Percentiles rank a stretch among this genome's conserved stretches.
Conservation (phyloP, 2,329 filamentous ascomycete genomes). For the Dactylellina leptospora region DNA sequence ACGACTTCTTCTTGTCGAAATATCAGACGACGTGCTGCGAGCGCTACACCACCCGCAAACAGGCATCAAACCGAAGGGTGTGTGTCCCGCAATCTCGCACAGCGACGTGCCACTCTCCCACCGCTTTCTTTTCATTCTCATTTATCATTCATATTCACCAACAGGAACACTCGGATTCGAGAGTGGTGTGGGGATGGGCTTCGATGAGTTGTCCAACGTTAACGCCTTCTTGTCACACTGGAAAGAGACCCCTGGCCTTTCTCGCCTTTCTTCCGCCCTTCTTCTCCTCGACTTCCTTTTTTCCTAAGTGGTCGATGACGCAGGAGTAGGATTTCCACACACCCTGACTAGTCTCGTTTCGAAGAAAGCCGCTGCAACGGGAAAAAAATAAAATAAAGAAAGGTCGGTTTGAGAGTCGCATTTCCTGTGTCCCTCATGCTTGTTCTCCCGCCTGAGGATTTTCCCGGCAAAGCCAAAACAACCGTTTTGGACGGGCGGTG, state of each 20-base stretch:
- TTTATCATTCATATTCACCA: constrained; percentile 11
- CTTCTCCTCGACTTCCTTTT: constrained; percentile 41
- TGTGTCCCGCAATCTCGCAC: constrained; percentile 30
- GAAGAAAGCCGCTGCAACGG: constrained; percentile 44
- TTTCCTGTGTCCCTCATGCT: constrained; percentile 32
- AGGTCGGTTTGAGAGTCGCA: constrained; percentile 45
- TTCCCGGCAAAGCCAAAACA: constrained; percentile 49
- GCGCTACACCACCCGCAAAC: constrained; percentile 15
- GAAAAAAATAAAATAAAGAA: no score
- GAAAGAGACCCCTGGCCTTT: constrained; percentile 33
- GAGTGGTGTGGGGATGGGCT: constrained; percentile 27
- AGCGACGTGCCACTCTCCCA: constrained; percentile 6
- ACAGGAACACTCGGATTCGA: constrained; percentile 27
- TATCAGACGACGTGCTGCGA: neutral
- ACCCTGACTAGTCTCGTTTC: no score
- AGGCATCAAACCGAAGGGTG: constrained; percentile 1
- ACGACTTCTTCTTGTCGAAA: neutral
- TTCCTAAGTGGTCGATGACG: constrained; percentile 44
- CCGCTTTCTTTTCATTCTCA: neutral
- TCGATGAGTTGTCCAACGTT: constrained; percentile 53
- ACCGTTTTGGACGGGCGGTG: constrained; percentile 33
- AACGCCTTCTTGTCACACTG: constrained; percentile 38
- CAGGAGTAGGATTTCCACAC: constrained; percentile 50
- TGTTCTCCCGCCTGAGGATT: constrained; percentile 9
- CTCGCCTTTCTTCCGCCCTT: constrained; percentile 52